These are phyloP conservation scores for Cetradonia linearis DNA, from an alignment of 495 filamentous ascomycete species.

Conservation along the genomic window DNA sequence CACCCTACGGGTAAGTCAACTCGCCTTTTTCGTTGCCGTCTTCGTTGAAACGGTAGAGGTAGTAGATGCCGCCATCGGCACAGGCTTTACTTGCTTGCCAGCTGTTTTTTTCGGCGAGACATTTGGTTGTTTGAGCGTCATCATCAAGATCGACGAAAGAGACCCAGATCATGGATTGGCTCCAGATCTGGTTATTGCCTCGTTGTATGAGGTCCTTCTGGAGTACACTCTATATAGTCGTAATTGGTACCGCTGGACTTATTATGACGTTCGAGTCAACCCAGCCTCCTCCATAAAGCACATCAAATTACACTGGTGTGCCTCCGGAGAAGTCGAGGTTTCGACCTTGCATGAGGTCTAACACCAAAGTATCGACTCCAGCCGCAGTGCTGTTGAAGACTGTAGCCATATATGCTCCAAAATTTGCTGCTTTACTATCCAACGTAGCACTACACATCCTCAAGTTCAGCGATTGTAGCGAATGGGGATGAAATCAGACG, in stretches of 20 bases:
- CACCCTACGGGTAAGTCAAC: slow-evolving; percentile 4
- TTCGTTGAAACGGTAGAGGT: slow-evolving; percentile 9
- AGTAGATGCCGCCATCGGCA: slow-evolving; percentile 8
- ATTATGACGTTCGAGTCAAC: neutral
- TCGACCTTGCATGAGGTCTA: neutral
- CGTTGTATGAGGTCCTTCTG: slow-evolving; percentile 8
- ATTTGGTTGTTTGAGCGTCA: neutral
- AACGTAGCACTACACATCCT: neutral
- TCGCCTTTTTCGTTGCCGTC: neutral
- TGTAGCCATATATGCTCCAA: neutral
- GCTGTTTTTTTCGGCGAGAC: neutral
- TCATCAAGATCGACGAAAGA: slow-evolving; percentile 8
- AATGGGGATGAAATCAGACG: no score
- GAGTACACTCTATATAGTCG: neutral
- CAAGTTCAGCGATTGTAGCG: neutral
- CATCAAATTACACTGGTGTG: neutral
- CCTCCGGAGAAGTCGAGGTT: neutral
- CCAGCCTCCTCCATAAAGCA: slow-evolving; percentile 9
- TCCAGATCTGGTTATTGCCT: slow-evolving; percentile 7
- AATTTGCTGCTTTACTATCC: neutral
- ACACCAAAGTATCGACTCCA: neutral
- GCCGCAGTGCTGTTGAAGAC: neutral
- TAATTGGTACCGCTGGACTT: neutral
- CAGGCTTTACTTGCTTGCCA: slow-evolving; percentile 6
- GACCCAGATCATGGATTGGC: slow-evolving; percentile 10